Conservation (phyloP, 139 green algal genomes). For the Yamagishiella unicocca region DNA sequence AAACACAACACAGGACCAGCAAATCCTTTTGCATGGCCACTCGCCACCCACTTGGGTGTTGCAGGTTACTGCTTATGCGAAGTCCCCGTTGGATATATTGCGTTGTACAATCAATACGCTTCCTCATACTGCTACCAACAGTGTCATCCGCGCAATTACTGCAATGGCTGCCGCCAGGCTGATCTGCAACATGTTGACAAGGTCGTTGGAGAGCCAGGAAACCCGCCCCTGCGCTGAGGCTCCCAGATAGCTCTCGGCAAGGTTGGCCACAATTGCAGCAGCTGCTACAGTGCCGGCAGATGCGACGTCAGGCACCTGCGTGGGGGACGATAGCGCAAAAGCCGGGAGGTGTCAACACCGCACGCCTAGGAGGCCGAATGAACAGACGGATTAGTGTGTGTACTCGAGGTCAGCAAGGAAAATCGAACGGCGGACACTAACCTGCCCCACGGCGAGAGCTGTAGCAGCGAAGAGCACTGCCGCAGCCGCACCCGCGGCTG, state of each 20-base stretch:
- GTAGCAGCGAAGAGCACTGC: conserved; percentile 70
- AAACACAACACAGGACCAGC: too few species aligned
- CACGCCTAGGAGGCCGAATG: too few species aligned
- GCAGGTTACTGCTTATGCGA: too few species aligned
- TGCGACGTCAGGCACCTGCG: conserved; percentile 61
- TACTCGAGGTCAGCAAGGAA: not conserved
- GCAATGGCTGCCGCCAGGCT: conserved; percentile 82
- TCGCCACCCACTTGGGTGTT: too few species aligned
- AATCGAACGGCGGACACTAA: conserved; percentile 32
- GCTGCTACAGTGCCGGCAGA: conserved; percentile 54
- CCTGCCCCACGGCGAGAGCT: conserved; percentile 68
- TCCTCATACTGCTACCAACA: conserved; percentile 1
- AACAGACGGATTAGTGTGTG: too few species aligned
- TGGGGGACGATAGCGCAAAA: not conserved
- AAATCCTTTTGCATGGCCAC: too few species aligned
- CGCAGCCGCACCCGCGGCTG: conserved; percentile 81
- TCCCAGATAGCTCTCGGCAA: conserved; percentile 92
- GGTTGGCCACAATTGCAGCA: conserved; percentile 88
- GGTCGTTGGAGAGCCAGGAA: conserved; percentile 94
- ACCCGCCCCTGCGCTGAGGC: conserved; percentile 73
- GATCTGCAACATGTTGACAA: conserved; percentile 98
- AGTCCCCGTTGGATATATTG: too few species aligned
- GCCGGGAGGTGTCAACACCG: not conserved
- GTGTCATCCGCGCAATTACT: not conserved
- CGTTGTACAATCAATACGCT: too few species aligned